Evolutionary conservation across 768 basidiomycete species (phyloP).

Genomic region (Thelephora ganbajun): DNA sequence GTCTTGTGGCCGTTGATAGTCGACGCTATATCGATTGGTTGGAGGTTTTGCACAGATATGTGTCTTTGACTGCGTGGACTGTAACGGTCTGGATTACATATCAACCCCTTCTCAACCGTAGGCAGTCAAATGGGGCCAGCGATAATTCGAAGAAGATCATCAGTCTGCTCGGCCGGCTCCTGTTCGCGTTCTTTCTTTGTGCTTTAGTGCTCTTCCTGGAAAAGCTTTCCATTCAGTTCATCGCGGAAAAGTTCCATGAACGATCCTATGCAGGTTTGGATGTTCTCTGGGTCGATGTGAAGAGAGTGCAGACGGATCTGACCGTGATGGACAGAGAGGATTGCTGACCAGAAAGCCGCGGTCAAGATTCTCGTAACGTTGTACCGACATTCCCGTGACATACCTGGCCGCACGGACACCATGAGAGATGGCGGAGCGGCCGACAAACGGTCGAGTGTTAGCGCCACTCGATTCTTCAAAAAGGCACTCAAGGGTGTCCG

Average conservation of each 20-base stretch:
- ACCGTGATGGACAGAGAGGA: conserved; percentile 41
- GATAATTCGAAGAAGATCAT: conserved; percentile 27
- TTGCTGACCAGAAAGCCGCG: conserved; percentile 71
- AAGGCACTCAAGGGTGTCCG: conserved; percentile 59
- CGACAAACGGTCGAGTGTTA: conserved; percentile 25
- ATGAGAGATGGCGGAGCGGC: conserved; percentile 25
- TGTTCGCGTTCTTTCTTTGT: conserved; percentile 64
- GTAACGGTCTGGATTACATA: conserved; percentile 58
- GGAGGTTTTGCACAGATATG: conserved; percentile 45
- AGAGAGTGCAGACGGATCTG: background rate
- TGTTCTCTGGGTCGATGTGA: conserved; percentile 1
- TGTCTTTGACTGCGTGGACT: conserved; percentile 58
- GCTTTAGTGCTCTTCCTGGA: conserved; percentile 60
- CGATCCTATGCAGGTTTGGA: conserved; percentile 46
- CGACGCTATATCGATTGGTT: conserved; percentile 75
- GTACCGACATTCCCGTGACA: conserved; percentile 67
- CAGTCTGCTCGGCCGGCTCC: conserved; percentile 42
- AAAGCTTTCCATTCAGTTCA: conserved; percentile 80
- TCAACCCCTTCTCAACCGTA: conserved; percentile 45
- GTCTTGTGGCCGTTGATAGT: conserved; percentile 55
- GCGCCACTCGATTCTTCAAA: conserved; percentile 53
- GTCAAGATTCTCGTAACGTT: conserved; percentile 56
- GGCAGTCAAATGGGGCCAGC: conserved; percentile 19
- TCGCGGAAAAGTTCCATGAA: conserved; percentile 73
- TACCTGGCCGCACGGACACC: conserved; percentile 53